Evolutionary conservation across 1,139 yeast genomes (phyloP), one percentile per base, ranked within the genome.

Genomic region (Nakaseomyces nivariensis): DNA sequence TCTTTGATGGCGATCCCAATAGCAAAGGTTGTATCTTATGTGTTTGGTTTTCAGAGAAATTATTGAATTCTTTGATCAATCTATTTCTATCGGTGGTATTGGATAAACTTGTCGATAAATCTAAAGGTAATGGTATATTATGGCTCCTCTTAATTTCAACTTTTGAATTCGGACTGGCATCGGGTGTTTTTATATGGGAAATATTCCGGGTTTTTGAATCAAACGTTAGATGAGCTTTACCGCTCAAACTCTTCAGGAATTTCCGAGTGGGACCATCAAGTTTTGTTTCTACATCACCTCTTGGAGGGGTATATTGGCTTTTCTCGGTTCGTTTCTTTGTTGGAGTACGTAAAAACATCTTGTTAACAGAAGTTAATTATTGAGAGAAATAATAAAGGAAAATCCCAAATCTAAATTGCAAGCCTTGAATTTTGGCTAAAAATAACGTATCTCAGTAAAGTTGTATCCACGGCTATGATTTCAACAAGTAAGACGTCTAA

Each of bases 221-320:
- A 13, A 32, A 29, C 4, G 31, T 25, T 5, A 43, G 9, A 26
- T 25, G 38, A 5, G 59, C 57, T 32, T 54, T 61, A 5, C 62
- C 62, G 5, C 67, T 59, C 2, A 63, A 43, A 32, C 60, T 54
- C 47, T 56, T 60, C 5, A 62, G 47, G 29, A 61, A 52, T 46
- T 63, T 62, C 2, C 56, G 48, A 3, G 58, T 54, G 1, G 56
- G 54, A 5, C 55, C 46, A 22, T 45, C 51, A 29, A 49, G 50
- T 36, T 48, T 37, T 36, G 56, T 57, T 22, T 55, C 53, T 33
- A 55, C 60, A 6, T 55, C 51, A 6, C 42, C 42, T 47, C 63
- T 63, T 27, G 68, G 68, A 9, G 68, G 68, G 1, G 67, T 62
- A 48, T 63, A 67, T 7, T 61, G 46, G 26, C 53, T 56, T 48